Evolutionary conservation across 345 rosid species (phyloP).

Genomic region (Dipteronia dyeriana): DNA sequence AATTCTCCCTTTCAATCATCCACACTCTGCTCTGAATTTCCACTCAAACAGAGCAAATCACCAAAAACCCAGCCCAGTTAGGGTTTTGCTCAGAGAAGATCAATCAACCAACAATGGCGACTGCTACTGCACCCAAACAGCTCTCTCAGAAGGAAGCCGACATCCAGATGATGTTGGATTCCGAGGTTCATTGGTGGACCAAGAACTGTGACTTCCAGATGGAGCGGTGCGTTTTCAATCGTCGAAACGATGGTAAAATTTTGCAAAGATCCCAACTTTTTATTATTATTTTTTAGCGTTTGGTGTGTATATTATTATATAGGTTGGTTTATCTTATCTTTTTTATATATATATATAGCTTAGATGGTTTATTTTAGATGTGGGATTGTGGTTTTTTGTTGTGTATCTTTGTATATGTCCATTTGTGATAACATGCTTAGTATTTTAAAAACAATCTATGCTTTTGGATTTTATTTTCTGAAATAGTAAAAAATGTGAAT

Average conservation of each 20-base stretch:
- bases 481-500: too few species aligned
- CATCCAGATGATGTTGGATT: conserved; percentile 86
- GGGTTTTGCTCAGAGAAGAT: conserved; percentile 18
- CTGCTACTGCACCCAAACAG: conserved; percentile 42
- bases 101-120: conserved; percentile 25
- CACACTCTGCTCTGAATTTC: background rate
- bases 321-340: background rate
- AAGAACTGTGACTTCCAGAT: conserved; percentile 89
- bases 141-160: conserved; percentile 76
- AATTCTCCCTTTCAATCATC: background rate
- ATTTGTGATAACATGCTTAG: too few species aligned
- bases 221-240: conserved; percentile 94
- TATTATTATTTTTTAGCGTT: background rate
- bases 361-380: too few species aligned
- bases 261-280: background rate
- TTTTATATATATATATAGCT: background rate
- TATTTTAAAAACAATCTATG: too few species aligned
- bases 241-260: conserved; percentile 76
- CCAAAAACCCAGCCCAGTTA: background rate
- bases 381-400: background rate
- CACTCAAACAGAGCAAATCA: background rate
- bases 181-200: conserved; percentile 92
- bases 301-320: background rate
- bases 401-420: too few species aligned
- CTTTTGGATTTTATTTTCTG: too few species aligned